phyloP scores from a whole-genome alignment of 1,284 basidiomycete species.

The Afroboletus lepidellus region DNA sequence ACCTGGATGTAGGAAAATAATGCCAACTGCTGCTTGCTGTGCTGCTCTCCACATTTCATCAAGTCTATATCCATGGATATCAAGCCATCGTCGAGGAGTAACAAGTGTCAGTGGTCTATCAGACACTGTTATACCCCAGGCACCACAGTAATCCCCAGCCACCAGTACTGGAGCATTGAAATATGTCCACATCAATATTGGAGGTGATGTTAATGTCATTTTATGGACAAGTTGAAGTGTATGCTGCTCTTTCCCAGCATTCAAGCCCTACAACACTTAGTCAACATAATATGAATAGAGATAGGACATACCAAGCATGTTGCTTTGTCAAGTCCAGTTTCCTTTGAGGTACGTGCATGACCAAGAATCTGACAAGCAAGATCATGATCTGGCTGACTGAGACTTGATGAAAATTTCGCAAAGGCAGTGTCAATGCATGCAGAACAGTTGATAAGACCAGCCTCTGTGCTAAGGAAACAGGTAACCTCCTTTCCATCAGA shows the following conservation, averaged over 20 bases:
- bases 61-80: conserved; percentile 63
- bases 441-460: conserved; percentile 55
- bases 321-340: conserved; percentile 47
- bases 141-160: conserved; percentile 43
- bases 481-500: conserved; percentile 46
- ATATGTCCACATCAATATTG: conserved; percentile 68
- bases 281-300: neutral
- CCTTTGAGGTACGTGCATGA: conserved; percentile 40
- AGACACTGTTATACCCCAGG: conserved; percentile 62
- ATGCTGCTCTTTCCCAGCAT: conserved; percentile 11
- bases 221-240: conserved; percentile 38
- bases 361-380: conserved; percentile 42
- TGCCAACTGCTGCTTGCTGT: conserved; percentile 61
- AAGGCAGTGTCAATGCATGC: conserved; percentile 53
- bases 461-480: conserved; percentile 43
- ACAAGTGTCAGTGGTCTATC: conserved; percentile 44
- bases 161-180: conserved; percentile 53
- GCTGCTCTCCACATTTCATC: conserved; percentile 68
- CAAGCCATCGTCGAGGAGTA: conserved; percentile 75
- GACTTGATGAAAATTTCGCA: conserved; percentile 33
- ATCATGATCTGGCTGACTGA: conserved; percentile 37
- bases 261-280: conserved; percentile 18
- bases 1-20: conserved; percentile 69
- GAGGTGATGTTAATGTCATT: conserved; percentile 48
- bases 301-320: conserved; percentile 46